Evolutionary conservation across 345 rosid species (phyloP).

Genomic region (Salix brachista): DNA sequence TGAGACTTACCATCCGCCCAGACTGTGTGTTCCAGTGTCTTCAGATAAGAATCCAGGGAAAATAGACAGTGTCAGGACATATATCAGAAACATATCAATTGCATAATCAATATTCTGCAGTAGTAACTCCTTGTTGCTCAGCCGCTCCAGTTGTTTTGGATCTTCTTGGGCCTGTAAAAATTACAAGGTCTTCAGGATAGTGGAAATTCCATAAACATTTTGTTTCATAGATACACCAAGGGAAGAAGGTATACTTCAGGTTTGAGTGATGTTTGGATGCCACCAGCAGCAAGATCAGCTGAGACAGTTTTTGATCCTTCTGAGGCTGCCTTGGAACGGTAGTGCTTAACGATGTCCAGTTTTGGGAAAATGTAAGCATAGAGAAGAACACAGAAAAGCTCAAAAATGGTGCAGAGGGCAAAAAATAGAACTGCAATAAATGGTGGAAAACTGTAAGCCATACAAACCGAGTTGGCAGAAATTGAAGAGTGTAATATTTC

Average conservation of each 20-base stretch:
- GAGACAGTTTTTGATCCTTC: constrained; percentile 83
- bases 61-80: constrained; percentile 59
- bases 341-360: constrained; percentile 74
- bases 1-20: constrained; percentile 60
- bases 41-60: constrained; percentile 86
- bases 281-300: constrained; percentile 78
- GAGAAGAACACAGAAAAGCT: constrained; percentile 60
- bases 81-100: constrained; percentile 54
- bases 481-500: neutral
- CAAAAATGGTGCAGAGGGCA: constrained; percentile 50
- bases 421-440: constrained; percentile 54
- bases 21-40: constrained; percentile 66
- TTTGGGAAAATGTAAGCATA: constrained; percentile 58
- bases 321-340: constrained; percentile 72
- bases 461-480: neutral
- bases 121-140: constrained; percentile 51
- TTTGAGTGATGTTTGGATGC: constrained; percentile 35
- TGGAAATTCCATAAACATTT: neutral
- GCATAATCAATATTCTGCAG: constrained; percentile 56
- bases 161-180: constrained; percentile 31
- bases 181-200: neutral
- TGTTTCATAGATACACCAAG: neutral
- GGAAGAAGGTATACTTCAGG: constrained; percentile 19
- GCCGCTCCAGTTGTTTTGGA: constrained; percentile 29
- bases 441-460: neutral